Base-by-base conservation (phyloP, 1,139 yeast species). In the Magnusiomyces ingens region DNA sequence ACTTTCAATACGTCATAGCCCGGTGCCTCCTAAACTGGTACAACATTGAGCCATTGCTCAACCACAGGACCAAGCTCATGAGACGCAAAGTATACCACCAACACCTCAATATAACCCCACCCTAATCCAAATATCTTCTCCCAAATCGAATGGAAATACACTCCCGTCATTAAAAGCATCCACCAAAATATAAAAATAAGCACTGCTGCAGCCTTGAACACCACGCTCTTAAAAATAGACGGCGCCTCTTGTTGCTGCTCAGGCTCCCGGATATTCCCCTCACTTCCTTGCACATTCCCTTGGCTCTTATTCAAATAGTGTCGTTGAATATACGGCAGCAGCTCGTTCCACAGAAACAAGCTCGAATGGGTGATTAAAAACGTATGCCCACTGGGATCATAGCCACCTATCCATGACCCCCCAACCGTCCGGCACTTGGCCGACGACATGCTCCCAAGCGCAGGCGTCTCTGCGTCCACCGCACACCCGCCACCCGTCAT, bases 371-470 rank as follows among this genome's bases (percentile, higher is more conserved):
- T 80, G 54, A 93, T 70, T 48, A 93, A 67, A 62, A 91, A 93
- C 0, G 89, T 86, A 67, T 93, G 99, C 0, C 99, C 99, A 58
- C 94, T 85, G 13, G 98, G 96, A 71, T 93, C 99, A 65, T 89
- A 96, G 0, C 99, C 99, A 1, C 96, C 97, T 10, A 65, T 67
- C 99, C 98, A 91, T 2, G 71, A 60, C 0, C 97, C 97, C 22
- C 79, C 80, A 21, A 79, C 60, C 29, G 71, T 64, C 46, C 90
- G 72, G 65, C 97, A 90, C 21, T 48, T 43, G 5, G 54, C 52
- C 5, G 53, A 50, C 15, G 37, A 38, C 46, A 38, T 32, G 29
- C 43, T 22, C 17, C 18, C 10, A 19, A 48, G 17, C 6, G 45
- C 45, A 10, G 43, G 13, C 2, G 51, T 48, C 10, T 26, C 48